Evolutionary conservation across 202 grass and related monocot species (phyloP), one percentile per base, ranked within the genome.

Genomic region (Eragrostis tef): DNA sequence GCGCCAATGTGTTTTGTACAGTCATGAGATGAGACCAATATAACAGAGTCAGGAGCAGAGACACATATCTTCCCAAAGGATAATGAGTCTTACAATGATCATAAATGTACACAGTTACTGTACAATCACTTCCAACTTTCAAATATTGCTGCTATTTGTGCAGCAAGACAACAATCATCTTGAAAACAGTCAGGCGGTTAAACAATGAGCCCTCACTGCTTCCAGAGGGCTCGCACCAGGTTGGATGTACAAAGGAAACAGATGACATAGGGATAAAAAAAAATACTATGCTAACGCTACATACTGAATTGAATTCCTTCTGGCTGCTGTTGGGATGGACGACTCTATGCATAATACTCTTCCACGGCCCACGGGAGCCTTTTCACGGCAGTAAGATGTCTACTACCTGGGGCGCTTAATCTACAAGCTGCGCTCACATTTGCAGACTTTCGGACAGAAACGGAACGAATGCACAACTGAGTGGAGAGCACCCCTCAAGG

Each of bases 281-380:
- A 65, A 65, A 69, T 56, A 7, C 51, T 64, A 70, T 69, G 47
- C 17, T 65, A 61, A 81, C 60, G 27, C 54, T 58, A 58, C 54
- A 58, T 24, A 50, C 26, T 48, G 43, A 74, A 43, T 26, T 48
- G 43, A 74, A 43, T 51, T 71, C 81, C 83, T 52, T 72, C 82
- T 24, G 15, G 75, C 79, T 84, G 71, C 78, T 77, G 80, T 80
- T 67, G 29, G 41, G 67, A 75, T 74, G 64, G 75, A 79, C 71
- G 17, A 81, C 69, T 83, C 86, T 88, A 86, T 91, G 88, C 89
- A 88, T 60, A 68, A 88, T 60, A 68, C 46, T 81, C 82, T 83
- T 73, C 77, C 73, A n/a, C n/a, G n/a, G n/a, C n/a, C n/a, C n/a
- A 50, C 26, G 11, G 41, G 48, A 71, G 7, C 70, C 78, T 87